Evolutionary conservation across 108 stramenopile species (phyloP).

Genomic region (Nannochloropsis oceanica): DNA sequence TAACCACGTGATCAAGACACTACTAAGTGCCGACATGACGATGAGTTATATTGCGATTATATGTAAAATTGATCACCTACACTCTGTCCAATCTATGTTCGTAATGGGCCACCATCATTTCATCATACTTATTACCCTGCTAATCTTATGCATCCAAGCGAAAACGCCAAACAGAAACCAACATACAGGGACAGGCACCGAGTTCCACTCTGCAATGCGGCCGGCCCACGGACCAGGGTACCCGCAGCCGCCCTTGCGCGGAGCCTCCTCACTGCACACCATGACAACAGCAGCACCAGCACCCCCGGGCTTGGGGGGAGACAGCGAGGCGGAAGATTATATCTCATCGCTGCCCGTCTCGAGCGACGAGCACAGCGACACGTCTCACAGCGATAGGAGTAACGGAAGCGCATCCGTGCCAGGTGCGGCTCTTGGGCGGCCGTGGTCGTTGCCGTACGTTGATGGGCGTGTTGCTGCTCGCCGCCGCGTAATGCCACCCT

Average conservation of each 20-base stretch:
- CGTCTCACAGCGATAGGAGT: background rate
- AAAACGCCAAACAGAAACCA: too few relatives aligned
- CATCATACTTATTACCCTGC: too few relatives aligned
- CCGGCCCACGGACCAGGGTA: background rate
- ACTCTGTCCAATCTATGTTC: too few relatives aligned
- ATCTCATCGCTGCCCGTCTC: background rate
- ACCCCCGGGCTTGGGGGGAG: background rate
- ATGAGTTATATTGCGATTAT: too few relatives aligned
- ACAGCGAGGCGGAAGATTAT: background rate
- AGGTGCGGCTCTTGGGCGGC: background rate
- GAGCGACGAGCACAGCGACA: background rate
- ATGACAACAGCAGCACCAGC: background rate
- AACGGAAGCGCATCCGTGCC: background rate
- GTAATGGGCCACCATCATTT: too few relatives aligned
- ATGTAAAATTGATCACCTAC: too few relatives aligned
- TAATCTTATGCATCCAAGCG: too few relatives aligned
- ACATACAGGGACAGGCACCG: too few relatives aligned
- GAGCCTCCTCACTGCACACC: background rate
- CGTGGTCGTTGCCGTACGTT: background rate
- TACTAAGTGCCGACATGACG: too few relatives aligned
- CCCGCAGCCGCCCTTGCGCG: background rate
- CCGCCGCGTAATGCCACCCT: background rate
- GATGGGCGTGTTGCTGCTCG: background rate
- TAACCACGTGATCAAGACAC: too few relatives aligned
- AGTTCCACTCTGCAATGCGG: background rate